These are phyloP conservation scores for Gamsiella multidivaricata DNA, from an alignment of 192 early-diverging fungal species.

Conservation along the genomic window DNA sequence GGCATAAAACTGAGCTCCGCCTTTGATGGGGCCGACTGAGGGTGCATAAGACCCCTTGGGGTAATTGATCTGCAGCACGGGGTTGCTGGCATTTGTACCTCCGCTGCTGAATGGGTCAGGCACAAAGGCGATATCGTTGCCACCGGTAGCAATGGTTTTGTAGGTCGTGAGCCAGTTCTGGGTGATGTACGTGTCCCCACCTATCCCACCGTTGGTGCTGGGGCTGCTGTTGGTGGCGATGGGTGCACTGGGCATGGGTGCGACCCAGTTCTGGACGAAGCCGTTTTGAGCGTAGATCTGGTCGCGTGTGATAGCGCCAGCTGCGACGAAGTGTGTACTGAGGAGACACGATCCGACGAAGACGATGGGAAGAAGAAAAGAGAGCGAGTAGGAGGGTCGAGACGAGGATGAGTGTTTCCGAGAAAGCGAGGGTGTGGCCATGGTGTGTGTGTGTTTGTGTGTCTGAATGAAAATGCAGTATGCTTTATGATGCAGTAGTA, in stretches of 20 bases:
- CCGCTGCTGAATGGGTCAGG: constrained; percentile 45
- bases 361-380: constrained; percentile 7
- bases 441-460: no score
- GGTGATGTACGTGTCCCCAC: constrained; percentile 12
- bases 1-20: constrained; percentile 61
- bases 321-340: constrained; percentile 5
- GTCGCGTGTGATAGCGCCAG: constrained; percentile 29
- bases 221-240: constrained; percentile 5
- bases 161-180: constrained; percentile 43
- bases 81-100: not conserved
- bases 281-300: constrained; percentile 32
- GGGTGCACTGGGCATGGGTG: constrained; percentile 46
- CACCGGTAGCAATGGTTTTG: constrained; percentile 47
- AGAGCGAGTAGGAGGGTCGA: no score
- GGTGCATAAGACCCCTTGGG: constrained; percentile 59
- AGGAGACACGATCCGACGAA: constrained; percentile 28
- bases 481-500: no score
- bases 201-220: constrained; percentile 1
- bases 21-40: constrained; percentile 25
- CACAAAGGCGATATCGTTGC: constrained; percentile 46
- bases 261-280: constrained; percentile 53
- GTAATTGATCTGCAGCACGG: constrained; percentile 56
- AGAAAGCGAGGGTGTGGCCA: no score
- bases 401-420: no score
- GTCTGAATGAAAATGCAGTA: no score